phyloP scores from a whole-genome alignment of 164 flowering plant species.

The Annona squamosa region DNA sequence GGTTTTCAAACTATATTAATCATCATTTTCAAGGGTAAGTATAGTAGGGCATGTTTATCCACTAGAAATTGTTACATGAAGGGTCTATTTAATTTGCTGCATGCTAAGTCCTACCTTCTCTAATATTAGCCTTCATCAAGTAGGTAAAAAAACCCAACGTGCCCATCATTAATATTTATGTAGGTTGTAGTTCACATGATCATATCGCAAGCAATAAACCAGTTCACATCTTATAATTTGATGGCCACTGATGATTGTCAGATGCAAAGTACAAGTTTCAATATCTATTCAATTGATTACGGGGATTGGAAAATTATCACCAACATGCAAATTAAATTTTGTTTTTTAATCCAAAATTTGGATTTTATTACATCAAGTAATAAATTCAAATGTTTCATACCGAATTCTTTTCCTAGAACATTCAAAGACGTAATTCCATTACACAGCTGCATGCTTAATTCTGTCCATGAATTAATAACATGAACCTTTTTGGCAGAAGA shows the following conservation, averaged over 20 bases:
- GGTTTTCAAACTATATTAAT: not conserved
- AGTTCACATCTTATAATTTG: too few relatives aligned
- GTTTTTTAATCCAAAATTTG: not conserved
- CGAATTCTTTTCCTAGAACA: not conserved
- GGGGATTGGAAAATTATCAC: not conserved
- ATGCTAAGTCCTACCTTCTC: not conserved
- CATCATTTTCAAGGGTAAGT: not conserved
- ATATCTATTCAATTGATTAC: not conserved
- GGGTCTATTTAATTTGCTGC: too few relatives aligned
- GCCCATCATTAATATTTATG: too few relatives aligned
- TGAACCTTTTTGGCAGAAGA: constrained; percentile 17
- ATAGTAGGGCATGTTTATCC: not conserved
- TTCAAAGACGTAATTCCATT: not conserved
- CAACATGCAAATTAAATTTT: not conserved
- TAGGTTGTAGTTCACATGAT: too few relatives aligned
- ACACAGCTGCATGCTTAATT: not conserved
- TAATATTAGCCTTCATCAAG: not conserved
- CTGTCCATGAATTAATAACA: not conserved
- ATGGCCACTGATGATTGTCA: too few relatives aligned
- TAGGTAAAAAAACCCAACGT: not conserved
- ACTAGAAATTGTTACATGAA: not conserved
- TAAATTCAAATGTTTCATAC: not conserved
- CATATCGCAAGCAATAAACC: too few relatives aligned
- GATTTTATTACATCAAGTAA: too few relatives aligned
- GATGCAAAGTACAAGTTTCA: too few relatives aligned